Conservation (phyloP, 805 yeast species). For the Lachancea sp. region DNA sequence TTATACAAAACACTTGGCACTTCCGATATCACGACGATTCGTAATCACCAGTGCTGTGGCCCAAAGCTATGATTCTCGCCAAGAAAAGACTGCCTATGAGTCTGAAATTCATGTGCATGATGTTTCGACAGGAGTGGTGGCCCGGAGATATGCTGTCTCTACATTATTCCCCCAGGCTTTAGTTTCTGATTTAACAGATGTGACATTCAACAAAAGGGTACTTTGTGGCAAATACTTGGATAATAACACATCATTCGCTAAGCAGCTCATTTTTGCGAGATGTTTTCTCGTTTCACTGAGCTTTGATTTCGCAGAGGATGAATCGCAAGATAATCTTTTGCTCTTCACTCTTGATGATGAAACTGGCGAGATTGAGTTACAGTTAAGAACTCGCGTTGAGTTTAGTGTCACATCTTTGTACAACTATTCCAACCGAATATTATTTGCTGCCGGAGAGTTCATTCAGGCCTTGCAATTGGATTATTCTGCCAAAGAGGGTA, state of each 20-base stretch:
- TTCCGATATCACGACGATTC: slow-evolving; percentile 16
- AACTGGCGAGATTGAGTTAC: slow-evolving; percentile 28
- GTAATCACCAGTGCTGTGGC: slow-evolving; percentile 13
- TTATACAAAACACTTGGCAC: slow-evolving; percentile 12
- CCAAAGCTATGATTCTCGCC: slow-evolving; percentile 5
- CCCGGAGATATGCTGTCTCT: slow-evolving; percentile 11
- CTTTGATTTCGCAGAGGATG: slow-evolving; percentile 30
- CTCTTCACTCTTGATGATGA: slow-evolving; percentile 34
- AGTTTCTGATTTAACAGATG: slow-evolving; percentile 16
- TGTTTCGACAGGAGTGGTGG: slow-evolving; percentile 8
- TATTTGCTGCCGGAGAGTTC: slow-evolving; percentile 31
- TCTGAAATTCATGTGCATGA: slow-evolving; percentile 15
- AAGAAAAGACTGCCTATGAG: slow-evolving; percentile 3
- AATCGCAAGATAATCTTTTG: slow-evolving; percentile 25
- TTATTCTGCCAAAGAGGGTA: slow-evolving; percentile 32
- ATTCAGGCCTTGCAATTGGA: slow-evolving; percentile 29
- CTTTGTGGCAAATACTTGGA: slow-evolving; percentile 3
- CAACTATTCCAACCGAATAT: slow-evolving; percentile 24
- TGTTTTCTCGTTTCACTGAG: slow-evolving; percentile 34
- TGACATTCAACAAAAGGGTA: slow-evolving; percentile 12
- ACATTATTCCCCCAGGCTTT: slow-evolving; percentile 17
- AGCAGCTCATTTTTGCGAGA: slow-evolving; percentile 31
- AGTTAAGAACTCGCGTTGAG: slow-evolving; percentile 18
- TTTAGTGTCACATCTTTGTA: slow-evolving; percentile 19
- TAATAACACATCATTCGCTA: slow-evolving; percentile 25